Evolutionary conservation across 495 filamentous ascomycete species (phyloP).

Genomic region (Hamigera avellanea): DNA sequence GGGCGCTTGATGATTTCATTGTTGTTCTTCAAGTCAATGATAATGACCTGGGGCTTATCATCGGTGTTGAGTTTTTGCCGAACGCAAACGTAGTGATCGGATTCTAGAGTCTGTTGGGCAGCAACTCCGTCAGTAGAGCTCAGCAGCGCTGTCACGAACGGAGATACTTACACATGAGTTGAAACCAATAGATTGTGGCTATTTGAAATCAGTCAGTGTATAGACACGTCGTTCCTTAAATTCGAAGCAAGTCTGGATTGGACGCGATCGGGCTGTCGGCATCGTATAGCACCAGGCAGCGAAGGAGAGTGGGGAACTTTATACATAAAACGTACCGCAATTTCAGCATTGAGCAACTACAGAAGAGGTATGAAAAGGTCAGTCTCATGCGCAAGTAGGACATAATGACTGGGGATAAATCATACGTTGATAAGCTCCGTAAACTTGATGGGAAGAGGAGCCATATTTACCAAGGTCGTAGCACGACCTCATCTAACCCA

Average conservation of each 20-base stretch:
- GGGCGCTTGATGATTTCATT: slow-evolving; percentile 87
- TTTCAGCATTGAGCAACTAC: slow-evolving; percentile 66
- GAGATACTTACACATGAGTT: slow-evolving; percentile 75
- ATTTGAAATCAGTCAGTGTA: slow-evolving; percentile 2
- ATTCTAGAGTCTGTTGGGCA: slow-evolving; percentile 75
- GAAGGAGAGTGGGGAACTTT: not conserved
- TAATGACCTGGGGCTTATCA: slow-evolving; percentile 84
- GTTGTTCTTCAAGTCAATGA: slow-evolving; percentile 88
- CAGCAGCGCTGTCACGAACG: not conserved
- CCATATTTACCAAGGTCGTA: slow-evolving; percentile 47
- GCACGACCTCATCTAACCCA: slow-evolving; percentile 38
- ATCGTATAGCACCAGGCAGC: too few species aligned
- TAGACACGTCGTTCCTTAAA: too few species aligned
- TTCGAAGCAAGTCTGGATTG: too few species aligned
- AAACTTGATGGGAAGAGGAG: slow-evolving; percentile 86
- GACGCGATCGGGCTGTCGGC: too few species aligned
- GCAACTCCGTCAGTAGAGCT: slow-evolving; percentile 7
- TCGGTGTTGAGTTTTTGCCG: slow-evolving; percentile 78
- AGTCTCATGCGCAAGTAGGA: slow-evolving; percentile 6
- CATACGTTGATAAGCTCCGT: slow-evolving; percentile 83
- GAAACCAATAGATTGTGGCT: slow-evolving; percentile 84
- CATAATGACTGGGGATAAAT: slow-evolving; percentile 5
- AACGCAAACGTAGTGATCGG: slow-evolving; percentile 88
- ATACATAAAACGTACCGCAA: slow-evolving; percentile 52
- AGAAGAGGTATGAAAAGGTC: slow-evolving; percentile 8